Conservation (phyloP, 805 yeast species). For the Tetrapisispora arboricola region DNA sequence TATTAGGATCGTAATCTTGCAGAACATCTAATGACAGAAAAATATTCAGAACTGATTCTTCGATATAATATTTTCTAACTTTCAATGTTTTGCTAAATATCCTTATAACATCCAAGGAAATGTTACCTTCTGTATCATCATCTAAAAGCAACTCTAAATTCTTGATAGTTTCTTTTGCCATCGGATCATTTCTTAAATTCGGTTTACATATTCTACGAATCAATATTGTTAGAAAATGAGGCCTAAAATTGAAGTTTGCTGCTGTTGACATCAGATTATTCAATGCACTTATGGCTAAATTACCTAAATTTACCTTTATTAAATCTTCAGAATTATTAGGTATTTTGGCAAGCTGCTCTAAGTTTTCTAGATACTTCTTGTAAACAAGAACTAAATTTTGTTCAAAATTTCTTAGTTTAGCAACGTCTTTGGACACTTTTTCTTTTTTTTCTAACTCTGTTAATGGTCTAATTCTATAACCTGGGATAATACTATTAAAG, state of each 20-base stretch:
- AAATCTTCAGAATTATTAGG: constrained; percentile 27
- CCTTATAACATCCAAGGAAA: constrained; percentile 64
- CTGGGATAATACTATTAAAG: constrained; percentile 77
- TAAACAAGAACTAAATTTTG: constrained; percentile 65
- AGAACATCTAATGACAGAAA: constrained; percentile 58
- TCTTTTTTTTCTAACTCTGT: constrained; percentile 74
- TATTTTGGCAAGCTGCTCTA: constrained; percentile 35
- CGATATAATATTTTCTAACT: constrained; percentile 67
- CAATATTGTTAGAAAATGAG: constrained; percentile 59
- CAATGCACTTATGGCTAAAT: constrained; percentile 61
- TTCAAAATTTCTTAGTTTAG: constrained; percentile 68
- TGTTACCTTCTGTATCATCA: constrained; percentile 76
- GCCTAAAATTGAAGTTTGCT: constrained; percentile 70
- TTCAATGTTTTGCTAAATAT: constrained; percentile 59
- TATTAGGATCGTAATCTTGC: constrained; percentile 64
- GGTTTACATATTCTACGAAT: constrained; percentile 63
- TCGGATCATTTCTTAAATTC: constrained; percentile 31
- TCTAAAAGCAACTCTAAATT: constrained; percentile 59
- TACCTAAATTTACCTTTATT: constrained; percentile 33
- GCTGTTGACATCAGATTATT: constrained; percentile 63
- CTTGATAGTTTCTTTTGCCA: constrained; percentile 50
- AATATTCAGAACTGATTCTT: constrained; percentile 69
- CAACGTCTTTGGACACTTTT: constrained; percentile 75
- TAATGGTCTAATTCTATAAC: constrained; percentile 75
- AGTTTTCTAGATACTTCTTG: constrained; percentile 49